These are phyloP conservation scores for Colletotrichum caudatum DNA, from an alignment of 2,329 filamentous ascomycete genomes.

Conservation along the genomic window DNA sequence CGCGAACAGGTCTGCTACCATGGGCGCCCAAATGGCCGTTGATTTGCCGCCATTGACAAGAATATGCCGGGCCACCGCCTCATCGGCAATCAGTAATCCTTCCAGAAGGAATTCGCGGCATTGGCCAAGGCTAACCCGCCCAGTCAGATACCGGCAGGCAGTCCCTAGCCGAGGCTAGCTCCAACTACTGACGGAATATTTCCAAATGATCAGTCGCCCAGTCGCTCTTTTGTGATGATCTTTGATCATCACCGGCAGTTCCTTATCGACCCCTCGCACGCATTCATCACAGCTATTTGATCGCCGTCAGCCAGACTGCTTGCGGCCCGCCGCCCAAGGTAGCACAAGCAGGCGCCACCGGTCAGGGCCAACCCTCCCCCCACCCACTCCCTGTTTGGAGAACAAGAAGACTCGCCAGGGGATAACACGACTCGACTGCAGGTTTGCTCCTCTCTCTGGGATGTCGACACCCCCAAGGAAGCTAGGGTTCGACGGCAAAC, in stretches of 20 bases:
- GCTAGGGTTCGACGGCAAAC: slow-evolving; percentile 25
- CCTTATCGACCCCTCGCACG: slow-evolving; percentile 21
- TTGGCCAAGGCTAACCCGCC: neutral
- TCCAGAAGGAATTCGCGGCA: slow-evolving; percentile 28
- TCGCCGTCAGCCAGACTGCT: slow-evolving; percentile 20
- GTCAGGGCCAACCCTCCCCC: slow-evolving; percentile 5
- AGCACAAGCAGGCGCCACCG: slow-evolving; percentile 8
- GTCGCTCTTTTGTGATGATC: slow-evolving; percentile 24
- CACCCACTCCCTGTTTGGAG: slow-evolving; percentile 12
- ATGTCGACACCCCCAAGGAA: slow-evolving; percentile 8
- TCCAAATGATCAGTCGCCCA: slow-evolving; percentile 10
- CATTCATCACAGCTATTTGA: slow-evolving; percentile 20
- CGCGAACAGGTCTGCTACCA: neutral
- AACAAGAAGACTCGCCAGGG: slow-evolving; percentile 14
- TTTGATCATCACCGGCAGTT: slow-evolving; percentile 39
- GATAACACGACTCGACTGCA: slow-evolving; percentile 21
- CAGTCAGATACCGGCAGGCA: neutral
- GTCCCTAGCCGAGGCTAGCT: slow-evolving; percentile 4
- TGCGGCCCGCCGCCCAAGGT: slow-evolving; percentile 6
- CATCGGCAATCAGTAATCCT: slow-evolving; percentile 24
- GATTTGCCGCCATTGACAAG: neutral
- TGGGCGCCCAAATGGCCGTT: neutral
- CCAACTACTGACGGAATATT: neutral
- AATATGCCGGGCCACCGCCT: neutral
- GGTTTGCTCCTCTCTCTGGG: neutral